These are phyloP conservation scores for Botrytis tulipae DNA, from an alignment of 2,329 filamentous ascomycete species.

Conservation along the genomic window DNA sequence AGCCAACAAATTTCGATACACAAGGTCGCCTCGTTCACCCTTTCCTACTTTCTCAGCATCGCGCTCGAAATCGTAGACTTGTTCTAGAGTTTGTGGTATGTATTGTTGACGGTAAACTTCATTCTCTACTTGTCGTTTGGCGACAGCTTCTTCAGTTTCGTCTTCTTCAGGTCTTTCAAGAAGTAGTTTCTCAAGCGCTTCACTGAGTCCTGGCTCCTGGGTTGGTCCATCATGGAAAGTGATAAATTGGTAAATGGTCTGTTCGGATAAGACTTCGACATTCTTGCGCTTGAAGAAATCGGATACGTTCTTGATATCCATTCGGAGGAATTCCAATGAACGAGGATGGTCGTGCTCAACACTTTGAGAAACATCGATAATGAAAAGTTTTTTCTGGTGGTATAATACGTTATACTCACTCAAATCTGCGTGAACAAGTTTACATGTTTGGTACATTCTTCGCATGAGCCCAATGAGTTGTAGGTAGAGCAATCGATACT, in stretches of 20 bases:
- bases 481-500: conserved; percentile 77
- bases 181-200: conserved; percentile 66
- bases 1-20: conserved; percentile 76
- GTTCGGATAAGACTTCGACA: conserved; percentile 77
- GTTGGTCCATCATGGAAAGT: conserved; percentile 59
- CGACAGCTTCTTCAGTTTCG: conserved; percentile 50
- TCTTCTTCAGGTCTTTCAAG: conserved; percentile 55
- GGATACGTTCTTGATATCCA: conserved; percentile 97
- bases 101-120: conserved; percentile 95
- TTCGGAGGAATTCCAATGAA: conserved; percentile 88
- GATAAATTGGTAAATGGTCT: conserved; percentile 81
- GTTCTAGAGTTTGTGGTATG: conserved; percentile 91
- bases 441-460: conserved; percentile 87
- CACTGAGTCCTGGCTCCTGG: conserved; percentile 59
- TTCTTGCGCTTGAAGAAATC: conserved; percentile 89
- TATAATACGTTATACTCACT: conserved; percentile 98
- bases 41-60: conserved; percentile 75
- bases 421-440: conserved; percentile 90
- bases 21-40: conserved; percentile 72
- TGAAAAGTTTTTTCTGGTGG: conserved; percentile 75
- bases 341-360: conserved; percentile 96
- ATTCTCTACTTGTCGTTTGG: conserved; percentile 72
- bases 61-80: conserved; percentile 94
- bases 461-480: conserved; percentile 88
- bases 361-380: conserved; percentile 97